These are phyloP conservation scores for Candida pseudocylindracea DNA, from an alignment of 1,139 yeast species.

Conservation along the genomic window DNA sequence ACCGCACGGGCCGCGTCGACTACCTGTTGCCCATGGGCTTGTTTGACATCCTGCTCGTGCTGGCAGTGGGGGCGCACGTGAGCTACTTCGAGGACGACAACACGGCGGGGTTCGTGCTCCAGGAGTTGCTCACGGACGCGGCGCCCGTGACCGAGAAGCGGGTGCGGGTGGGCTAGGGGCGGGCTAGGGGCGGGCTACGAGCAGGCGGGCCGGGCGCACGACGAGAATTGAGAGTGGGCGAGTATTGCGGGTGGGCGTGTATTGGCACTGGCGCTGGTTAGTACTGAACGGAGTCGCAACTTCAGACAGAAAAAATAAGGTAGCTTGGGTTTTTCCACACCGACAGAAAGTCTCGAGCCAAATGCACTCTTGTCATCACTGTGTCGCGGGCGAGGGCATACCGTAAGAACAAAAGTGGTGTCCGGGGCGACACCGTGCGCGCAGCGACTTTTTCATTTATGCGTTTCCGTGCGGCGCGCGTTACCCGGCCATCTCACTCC, in stretches of 20 bases:
- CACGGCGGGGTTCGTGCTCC: constrained; percentile 57
- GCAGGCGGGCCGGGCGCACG: no score
- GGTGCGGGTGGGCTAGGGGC: constrained; percentile 5
- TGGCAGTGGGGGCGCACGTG: constrained; percentile 73
- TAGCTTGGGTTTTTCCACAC: constrained; percentile 89
- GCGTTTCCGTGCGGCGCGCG: no score
- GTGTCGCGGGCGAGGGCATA: no score
- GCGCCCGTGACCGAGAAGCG: constrained; percentile 7
- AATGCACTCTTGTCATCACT: constrained; percentile 85
- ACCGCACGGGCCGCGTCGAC: constrained; percentile 60
- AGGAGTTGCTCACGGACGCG: constrained; percentile 16
- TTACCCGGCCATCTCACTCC: no score
- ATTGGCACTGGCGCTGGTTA: no score
- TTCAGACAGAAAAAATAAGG: constrained; percentile 26
- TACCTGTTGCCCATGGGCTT: constrained; percentile 62
- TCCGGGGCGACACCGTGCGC: no score
- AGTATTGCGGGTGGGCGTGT: no score
- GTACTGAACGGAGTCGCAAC: no score
- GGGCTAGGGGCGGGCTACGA: no score
- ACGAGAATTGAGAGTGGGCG: no score
- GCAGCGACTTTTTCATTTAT: no score
- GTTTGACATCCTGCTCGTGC: constrained; percentile 54
- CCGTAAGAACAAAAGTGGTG: no score
- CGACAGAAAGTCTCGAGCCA: constrained; percentile 88
- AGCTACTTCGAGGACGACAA: constrained; percentile 77